Conservation (phyloP, 73 alveolate genomes). For the Paramecium caudatum region DNA sequence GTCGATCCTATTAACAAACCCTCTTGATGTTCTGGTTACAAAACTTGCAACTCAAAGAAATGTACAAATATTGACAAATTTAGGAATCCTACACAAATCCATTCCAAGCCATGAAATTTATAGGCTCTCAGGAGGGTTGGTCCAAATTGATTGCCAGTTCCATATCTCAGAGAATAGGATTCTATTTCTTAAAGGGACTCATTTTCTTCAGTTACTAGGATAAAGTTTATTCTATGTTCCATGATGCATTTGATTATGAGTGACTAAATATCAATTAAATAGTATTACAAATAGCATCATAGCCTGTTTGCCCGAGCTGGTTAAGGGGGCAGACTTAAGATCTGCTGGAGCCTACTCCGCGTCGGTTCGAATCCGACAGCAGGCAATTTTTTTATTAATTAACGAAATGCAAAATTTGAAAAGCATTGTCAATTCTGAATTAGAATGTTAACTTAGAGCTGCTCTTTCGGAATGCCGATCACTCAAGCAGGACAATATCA, state of each 20-base stretch:
- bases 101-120: constrained; percentile 22
- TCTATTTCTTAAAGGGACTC: constrained; percentile 43
- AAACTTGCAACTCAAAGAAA: constrained; percentile 42
- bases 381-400: constrained; percentile 78
- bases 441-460: background rate
- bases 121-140: background rate
- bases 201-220: constrained; percentile 49
- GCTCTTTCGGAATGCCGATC: background rate
- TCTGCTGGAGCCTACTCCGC: constrained; percentile 94
- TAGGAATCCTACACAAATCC: constrained; percentile 39
- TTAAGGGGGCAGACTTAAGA: constrained; percentile 96
- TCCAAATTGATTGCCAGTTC: constrained; percentile 21
- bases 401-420: constrained; percentile 33
- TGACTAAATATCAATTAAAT: background rate
- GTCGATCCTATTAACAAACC: constrained; percentile 3
- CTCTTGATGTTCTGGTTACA: constrained; percentile 43
- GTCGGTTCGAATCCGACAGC: constrained; percentile 94
- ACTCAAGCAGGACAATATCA: background rate
- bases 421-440: constrained; percentile 27
- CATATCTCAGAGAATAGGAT: constrained; percentile 39
- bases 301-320: constrained; percentile 96
- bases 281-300: constrained; percentile 9
- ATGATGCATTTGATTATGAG: background rate
- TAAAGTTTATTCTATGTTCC: constrained; percentile 2
- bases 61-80: background rate